Base-by-base conservation (phyloP, 2,329 filamentous ascomycete species). In the Aureobasidium sp. region DNA sequence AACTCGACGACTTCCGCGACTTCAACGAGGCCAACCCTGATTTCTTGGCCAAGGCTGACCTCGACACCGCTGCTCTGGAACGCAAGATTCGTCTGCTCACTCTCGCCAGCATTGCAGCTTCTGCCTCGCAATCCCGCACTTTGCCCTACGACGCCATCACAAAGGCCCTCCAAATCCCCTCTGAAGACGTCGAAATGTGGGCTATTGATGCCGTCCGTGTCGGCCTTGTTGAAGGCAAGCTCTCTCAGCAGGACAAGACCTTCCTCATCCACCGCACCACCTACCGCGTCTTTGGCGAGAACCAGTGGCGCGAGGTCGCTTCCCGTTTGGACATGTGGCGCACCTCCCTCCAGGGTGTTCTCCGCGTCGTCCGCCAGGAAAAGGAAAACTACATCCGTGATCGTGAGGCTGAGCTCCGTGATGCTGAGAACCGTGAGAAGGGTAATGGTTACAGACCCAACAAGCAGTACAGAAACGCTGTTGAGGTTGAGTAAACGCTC, bases 151-250 rank as follows among this genome's bases (percentile, higher is more conserved):
- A 83, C 67, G 84, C 84, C 71, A 97, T 99, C 72, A 85, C 89
- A 67, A 88, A 88, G 73, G 88, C 91, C 6, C 85, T 99, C 51
- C 88, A 94, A 76, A 87, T 99, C 62, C 86, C 90, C 50, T 73
- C 79, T 51, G 87, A 89, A 66, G 91, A 97, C 66, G 91, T 97
- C 46, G 94, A 99, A 82, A 89, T 93, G 83, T 99, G 94, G 94
- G 91, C 95, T 68, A 99, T 99, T 71, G 94, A 99, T 75, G 92
- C 95, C 68, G 97, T 99, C 78, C 90, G 94, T 68, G 91, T 92
- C 52, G 91, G 92, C 37, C 86, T 99, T 41, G 90, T 99, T 58
- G 94, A 99, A 80, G 94, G 94, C 74, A 96, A 96, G 79, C 86
- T 99, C 68, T 94, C 89, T 63, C 94, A 99, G 80, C 84, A 93